Base-by-base conservation (phyloP, 805 yeast genomes). In the Spathaspora boniae region DNA sequence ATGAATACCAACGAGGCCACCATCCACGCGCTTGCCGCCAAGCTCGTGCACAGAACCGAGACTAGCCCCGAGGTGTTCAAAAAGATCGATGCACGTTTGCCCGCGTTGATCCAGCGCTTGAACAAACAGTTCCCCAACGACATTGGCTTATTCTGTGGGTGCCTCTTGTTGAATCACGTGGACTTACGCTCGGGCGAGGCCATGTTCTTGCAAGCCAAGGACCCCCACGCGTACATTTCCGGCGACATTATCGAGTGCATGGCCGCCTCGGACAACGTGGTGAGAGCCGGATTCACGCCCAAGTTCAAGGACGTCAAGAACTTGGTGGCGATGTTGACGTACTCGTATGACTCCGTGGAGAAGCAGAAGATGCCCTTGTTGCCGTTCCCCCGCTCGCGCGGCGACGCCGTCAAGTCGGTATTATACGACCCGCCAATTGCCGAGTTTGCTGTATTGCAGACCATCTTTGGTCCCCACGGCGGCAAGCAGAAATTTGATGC, bases 241-340 rank as follows among this genome's bases (percentile, higher is more conserved):
- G 99, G 99, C 47, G 98, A 93, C 61, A 93, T 93, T 48, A 89
- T 93, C 54, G 99, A 93, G 70, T 93, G 98, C 70, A 93, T 93
- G 99, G 98, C 98, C 28, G 97, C 98, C 6, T 82, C 94, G 26
- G 99, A 93, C 61, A 93, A 93, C 53, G 99, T 93, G 39, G 97
- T 93, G 33, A 79, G 99, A 61, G 95, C 97, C 4, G 99, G 98
- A 9, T 93, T 93, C 72, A 93, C 99, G n/a, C 98, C 99, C 43
- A 93, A 93, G 62, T 93, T 91, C 70, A 93, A 91, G 66, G 99
- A 93, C 61, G 98, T 93, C 42, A 64, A 80, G 40, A 87, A 84
- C 52, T 76, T 93, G 55, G 97, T 93, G 29, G 78, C 75, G 36
- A 86, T 86, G 93, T 77, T 93, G 58, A 89, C 96, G 3, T 93